Percentiles rank a stretch among this genome's conserved stretches.
These are phyloP conservation scores for Plasmodium vivax DNA, from an alignment of 169 alveolate genomes.

Conservation along the genomic window DNA sequence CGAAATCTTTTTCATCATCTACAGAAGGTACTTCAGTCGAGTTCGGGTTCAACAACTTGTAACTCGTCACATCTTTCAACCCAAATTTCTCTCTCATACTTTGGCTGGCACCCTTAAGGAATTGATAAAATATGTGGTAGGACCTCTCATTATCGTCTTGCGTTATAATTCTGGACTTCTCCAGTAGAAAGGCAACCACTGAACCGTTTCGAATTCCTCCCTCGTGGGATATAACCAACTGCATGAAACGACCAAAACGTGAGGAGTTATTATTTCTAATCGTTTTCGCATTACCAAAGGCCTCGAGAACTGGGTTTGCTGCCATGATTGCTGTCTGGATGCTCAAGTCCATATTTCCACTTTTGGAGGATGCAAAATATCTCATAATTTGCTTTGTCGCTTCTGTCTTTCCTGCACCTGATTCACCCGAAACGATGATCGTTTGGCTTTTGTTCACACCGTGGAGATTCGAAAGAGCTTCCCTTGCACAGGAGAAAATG, in stretches of 20 bases:
- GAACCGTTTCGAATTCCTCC: constrained; percentile 93
- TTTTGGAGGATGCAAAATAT: constrained; percentile 89
- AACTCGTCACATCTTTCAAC: constrained; percentile 81
- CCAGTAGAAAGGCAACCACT: constrained; percentile 95
- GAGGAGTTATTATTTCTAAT: constrained; percentile 97
- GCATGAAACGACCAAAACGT: constrained; percentile 98
- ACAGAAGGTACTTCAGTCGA: constrained; percentile 92
- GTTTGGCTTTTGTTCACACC: constrained; percentile 92
- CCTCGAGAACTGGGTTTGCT: constrained; percentile 97
- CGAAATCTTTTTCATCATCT: constrained; percentile 94
- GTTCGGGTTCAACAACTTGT: constrained; percentile 89
- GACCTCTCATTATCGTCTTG: constrained; percentile 95
- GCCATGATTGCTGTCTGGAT: constrained; percentile 93
- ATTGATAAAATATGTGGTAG: constrained; percentile 97
- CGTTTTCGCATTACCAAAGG: constrained; percentile 99
- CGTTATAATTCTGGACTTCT: constrained; percentile 96
- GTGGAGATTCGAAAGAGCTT: constrained; percentile 90
- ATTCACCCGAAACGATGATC: constrained; percentile 97
- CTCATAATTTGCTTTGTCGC: constrained; percentile 95
- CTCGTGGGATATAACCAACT: constrained; percentile 88
- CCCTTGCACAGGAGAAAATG: constrained; percentile 90
- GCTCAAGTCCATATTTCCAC: constrained; percentile 80
- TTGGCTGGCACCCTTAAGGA: constrained; percentile 91
- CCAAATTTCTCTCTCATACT: constrained; percentile 84
- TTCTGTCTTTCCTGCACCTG: constrained; percentile 99